phyloP scores from a whole-genome alignment of 2,329 filamentous ascomycete species.

The Decorospora gaudefroyi region DNA sequence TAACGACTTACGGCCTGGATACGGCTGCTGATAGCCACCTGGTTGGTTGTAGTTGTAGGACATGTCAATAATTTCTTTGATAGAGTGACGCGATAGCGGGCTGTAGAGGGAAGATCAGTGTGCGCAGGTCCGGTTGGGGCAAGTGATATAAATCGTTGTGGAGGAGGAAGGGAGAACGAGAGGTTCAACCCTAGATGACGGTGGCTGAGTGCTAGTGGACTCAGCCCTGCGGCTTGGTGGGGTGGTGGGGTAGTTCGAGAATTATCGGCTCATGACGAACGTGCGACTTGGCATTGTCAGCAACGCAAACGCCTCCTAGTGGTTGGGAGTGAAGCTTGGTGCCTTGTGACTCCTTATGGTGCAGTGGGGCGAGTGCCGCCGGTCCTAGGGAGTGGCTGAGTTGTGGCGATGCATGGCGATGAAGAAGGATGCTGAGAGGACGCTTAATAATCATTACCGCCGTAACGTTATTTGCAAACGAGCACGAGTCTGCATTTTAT shows the following conservation, averaged over 20 bases:
- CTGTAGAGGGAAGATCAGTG: neutral
- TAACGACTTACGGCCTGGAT: constrained; percentile 39
- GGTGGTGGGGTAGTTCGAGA: constrained; percentile 8
- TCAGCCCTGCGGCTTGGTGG: constrained; percentile 6
- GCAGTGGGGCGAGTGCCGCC: neutral
- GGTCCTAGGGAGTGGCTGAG: neutral
- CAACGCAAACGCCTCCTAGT: constrained; percentile 5
- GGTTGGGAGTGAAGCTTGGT: constrained; percentile 2
- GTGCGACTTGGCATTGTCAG: constrained; percentile 6
- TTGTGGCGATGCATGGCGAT: constrained; percentile 8
- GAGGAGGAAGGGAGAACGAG: neutral
- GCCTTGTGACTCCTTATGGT: no score
- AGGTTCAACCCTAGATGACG: neutral
- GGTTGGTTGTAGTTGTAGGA: constrained; percentile 38
- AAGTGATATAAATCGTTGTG: constrained; percentile 4
- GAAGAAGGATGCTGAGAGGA: no score
- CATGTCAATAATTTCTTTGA: constrained; percentile 18
- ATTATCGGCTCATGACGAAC: constrained; percentile 8
- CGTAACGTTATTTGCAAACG: no score
- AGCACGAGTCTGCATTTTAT: no score
- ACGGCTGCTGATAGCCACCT: constrained; percentile 36
- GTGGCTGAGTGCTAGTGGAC: constrained; percentile 13
- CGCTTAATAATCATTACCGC: no score
- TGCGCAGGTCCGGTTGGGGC: neutral
- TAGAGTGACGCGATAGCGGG: neutral